Base-by-base conservation (phyloP, 371 early-diverging fungal genomes). In the Amoeboaphelidium protococcarum region DNA sequence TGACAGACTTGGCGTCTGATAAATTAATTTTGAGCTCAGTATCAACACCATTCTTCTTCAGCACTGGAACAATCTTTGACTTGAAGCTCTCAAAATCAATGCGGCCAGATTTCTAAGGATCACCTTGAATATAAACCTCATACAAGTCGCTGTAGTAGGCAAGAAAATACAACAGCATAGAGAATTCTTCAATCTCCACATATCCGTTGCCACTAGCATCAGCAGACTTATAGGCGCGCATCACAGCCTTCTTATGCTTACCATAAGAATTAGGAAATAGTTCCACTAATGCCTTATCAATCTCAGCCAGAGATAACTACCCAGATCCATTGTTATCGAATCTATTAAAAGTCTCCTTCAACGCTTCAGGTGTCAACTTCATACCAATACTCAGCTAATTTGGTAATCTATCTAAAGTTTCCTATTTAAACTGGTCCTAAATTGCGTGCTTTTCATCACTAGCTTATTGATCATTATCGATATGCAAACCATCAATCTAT, bases 191-290 rank as follows among this genome's bases (percentile, higher is more conserved):
- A 26, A 41, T 27, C 19, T 40, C 46, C 12, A 58, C 43, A 42
- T 53, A 58, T 3, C 57, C 59, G 49, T 58, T 56, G 16, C 41
- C 41, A 37, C 24, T 23, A 3, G 23, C 19, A 47, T 58, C 58
- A 46, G 59, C 50, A 23, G 58, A 52, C 40, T 54, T 57, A 54
- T 58, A 58, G 19, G 59, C 59, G 20, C 59, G 52, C 54, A 58
- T 54, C 20, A 58, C 20, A 16, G 50, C 58, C 23, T 54, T 54
- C 44, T 58, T 58, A 26, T 58, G 37, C 41, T 45, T 25, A n/a
- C n/a, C n/a, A 37, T 44, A 48, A 26, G 52, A 44, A 16, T 51
- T 41, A 20, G 55, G 58, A 42, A 22, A 41, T 25, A 44, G 2
- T 4, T 49, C 25, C 21, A 41, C 48, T 21, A 53, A n/a, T 22